Percentiles rank a stretch among this genome's conserved stretches.
Evolutionary conservation across 2,329 filamentous ascomycete genomes (phyloP).

Genomic region (Xylaria sp.): DNA sequence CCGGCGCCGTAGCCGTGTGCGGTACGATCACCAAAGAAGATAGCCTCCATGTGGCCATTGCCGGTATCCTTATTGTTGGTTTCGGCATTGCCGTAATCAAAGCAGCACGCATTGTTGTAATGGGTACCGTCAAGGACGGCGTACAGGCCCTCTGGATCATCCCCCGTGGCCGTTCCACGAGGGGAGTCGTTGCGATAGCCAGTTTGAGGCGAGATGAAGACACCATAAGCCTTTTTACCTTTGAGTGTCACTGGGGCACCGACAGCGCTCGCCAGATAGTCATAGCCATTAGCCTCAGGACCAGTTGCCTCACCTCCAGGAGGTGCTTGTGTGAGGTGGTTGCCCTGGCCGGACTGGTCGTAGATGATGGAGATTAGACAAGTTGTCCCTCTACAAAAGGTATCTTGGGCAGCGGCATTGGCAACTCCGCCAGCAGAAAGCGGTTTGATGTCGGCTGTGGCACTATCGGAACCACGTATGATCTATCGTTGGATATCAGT

Average conservation of each 20-base stretch:
- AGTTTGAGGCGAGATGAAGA: conserved; percentile 68
- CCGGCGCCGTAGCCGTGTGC: conserved; percentile 67
- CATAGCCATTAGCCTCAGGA: conserved; percentile 65
- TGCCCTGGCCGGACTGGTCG: conserved; percentile 70
- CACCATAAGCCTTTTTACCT: conserved; percentile 70
- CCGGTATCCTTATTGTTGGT: conserved; percentile 63
- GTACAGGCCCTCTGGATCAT: conserved; percentile 68
- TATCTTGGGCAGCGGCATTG: conserved; percentile 67
- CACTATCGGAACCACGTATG: neutral
- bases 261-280: conserved; percentile 67
- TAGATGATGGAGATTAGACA: conserved; percentile 72
- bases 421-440: conserved; percentile 69
- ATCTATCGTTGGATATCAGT: neutral
- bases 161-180: conserved; percentile 62
- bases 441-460: conserved; percentile 55
- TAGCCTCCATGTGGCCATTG: conserved; percentile 74
- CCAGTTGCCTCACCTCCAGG: conserved; percentile 63
- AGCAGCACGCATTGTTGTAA: conserved; percentile 4
- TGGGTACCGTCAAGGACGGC: conserved; percentile 63
- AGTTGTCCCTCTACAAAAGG: conserved; percentile 68
- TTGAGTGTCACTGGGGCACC: conserved; percentile 70
- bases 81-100: conserved; percentile 62
- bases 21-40: conserved; percentile 68
- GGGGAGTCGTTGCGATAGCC: conserved; percentile 66
- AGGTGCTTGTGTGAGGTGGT: conserved; percentile 71